A percentile compares a stretch with the other conserved stretches of the same genome.
Conservation (phyloP, 2,329 filamentous ascomycete species). For the Pseudovirgaria hyperparasitica region DNA sequence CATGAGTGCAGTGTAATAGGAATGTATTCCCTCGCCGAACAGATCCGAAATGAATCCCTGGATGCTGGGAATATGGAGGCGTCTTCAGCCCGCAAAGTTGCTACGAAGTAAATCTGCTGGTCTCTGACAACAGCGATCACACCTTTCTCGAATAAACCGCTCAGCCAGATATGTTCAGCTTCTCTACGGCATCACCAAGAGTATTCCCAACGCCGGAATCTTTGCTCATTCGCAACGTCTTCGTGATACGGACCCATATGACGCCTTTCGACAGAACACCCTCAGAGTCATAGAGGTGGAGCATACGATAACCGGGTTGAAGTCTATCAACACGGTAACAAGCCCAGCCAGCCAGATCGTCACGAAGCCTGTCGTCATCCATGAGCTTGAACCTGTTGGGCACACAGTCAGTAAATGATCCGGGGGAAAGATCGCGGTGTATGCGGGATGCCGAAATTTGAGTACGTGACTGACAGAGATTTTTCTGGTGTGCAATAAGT, state of each 20-base stretch:
- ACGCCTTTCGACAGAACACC: conserved; percentile 54
- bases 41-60: background rate
- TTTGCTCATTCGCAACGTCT: conserved; percentile 23
- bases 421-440: too few relatives aligned
- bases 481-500: too few relatives aligned
- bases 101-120: background rate
- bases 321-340: conserved; percentile 77
- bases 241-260: conserved; percentile 62
- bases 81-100: background rate
- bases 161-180: too few relatives aligned
- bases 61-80: background rate
- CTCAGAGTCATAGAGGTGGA: conserved; percentile 60
- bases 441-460: too few relatives aligned
- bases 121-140: background rate
- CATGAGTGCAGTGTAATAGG: too few relatives aligned
- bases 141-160: conserved; percentile 3
- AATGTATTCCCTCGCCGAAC: too few relatives aligned
- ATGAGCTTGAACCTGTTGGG: conserved; percentile 61
- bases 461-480: too few relatives aligned
- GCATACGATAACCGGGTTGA: conserved; percentile 60
- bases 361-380: conserved; percentile 69
- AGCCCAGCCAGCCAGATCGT: conserved; percentile 75
- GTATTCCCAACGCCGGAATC: background rate
- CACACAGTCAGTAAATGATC: conserved; percentile 1
- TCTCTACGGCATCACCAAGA: too few relatives aligned